Percentiles rank a stretch among this genome's conserved stretches.
Conservation (phyloP, 2,329 filamentous ascomycete genomes). For the Blastomyces silverae region DNA sequence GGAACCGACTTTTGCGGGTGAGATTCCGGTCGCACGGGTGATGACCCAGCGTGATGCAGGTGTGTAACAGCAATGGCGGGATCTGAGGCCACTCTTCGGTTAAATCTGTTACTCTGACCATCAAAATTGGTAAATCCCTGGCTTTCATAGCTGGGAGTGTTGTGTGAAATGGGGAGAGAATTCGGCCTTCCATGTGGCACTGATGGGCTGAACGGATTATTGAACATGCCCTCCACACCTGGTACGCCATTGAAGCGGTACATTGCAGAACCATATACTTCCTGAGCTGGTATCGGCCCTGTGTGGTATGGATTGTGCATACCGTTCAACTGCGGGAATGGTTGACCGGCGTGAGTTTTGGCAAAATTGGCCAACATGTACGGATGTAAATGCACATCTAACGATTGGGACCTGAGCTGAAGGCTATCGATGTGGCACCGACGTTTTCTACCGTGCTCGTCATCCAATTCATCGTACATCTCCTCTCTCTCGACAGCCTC, state of each 20-base stretch:
- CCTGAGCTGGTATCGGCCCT: not conserved
- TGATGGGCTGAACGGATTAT: constrained; percentile 2
- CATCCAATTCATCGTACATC: constrained; percentile 94
- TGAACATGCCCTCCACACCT: not conserved
- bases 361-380: constrained; percentile 9
- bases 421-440: constrained; percentile 34
- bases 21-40: constrained; percentile 2
- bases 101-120: not conserved
- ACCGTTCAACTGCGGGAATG: not conserved
- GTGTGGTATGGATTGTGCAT: not conserved
- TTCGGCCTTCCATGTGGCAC: not conserved
- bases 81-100: not conserved
- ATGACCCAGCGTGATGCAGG: not conserved
- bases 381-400: constrained; percentile 6
- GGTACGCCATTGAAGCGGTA: not conserved
- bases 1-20: not conserved
- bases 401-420: constrained; percentile 22
- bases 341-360: not conserved
- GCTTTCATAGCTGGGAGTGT: not conserved
- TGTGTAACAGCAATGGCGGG: not conserved
- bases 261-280: not conserved
- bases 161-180: not conserved
- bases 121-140: not conserved
- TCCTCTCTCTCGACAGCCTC: constrained; percentile 84
- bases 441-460: constrained; percentile 50